Evolutionary conservation across 2,329 filamentous ascomycete species (phyloP).

Genomic region (Lasiodiplodia gonubiensis): DNA sequence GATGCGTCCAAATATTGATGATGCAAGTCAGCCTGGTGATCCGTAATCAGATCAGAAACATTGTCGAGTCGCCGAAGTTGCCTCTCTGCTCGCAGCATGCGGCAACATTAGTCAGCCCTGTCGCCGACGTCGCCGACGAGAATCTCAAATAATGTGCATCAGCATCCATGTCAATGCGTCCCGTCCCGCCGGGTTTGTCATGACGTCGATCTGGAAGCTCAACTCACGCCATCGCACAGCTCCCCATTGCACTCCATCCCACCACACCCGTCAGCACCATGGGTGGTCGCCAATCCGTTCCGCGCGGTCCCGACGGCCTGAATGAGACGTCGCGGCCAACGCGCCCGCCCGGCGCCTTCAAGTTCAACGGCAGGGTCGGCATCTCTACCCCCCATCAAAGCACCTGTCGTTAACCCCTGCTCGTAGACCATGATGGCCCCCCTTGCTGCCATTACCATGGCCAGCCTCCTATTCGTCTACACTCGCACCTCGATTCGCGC

Average conservation of each 20-base stretch:
- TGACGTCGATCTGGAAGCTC: slow-evolving; percentile 19
- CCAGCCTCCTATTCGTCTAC: slow-evolving; percentile 65
- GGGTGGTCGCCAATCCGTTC: slow-evolving; percentile 55
- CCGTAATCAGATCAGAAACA: slow-evolving; percentile 9
- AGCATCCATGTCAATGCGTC: slow-evolving; percentile 4
- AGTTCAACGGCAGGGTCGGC: slow-evolving; percentile 27
- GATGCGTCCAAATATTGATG: background rate
- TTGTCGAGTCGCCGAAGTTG: background rate
- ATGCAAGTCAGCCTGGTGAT: slow-evolving; percentile 15
- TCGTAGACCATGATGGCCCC: slow-evolving; percentile 62
- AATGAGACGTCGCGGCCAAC: slow-evolving; percentile 45
- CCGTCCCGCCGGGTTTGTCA: slow-evolving; percentile 11
- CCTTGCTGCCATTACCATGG: slow-evolving; percentile 68
- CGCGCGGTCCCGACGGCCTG: slow-evolving; percentile 50
- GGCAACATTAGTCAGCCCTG: slow-evolving; percentile 5
- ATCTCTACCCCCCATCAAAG: background rate
- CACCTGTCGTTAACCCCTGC: background rate
- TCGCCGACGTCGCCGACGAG: slow-evolving; percentile 6
- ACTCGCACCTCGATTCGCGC: slow-evolving; percentile 68
- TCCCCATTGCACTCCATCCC: background rate
- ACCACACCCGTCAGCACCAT: slow-evolving; percentile 40
- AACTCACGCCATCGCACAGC: slow-evolving; percentile 3
- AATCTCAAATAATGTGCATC: background rate
- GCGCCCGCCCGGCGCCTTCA: slow-evolving; percentile 20
- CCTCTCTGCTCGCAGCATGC: background rate